Percentiles rank a stretch among this genome's conserved stretches.
Conservation (phyloP, 2,329 filamentous ascomycete species). For the Fusarium tupiense region DNA sequence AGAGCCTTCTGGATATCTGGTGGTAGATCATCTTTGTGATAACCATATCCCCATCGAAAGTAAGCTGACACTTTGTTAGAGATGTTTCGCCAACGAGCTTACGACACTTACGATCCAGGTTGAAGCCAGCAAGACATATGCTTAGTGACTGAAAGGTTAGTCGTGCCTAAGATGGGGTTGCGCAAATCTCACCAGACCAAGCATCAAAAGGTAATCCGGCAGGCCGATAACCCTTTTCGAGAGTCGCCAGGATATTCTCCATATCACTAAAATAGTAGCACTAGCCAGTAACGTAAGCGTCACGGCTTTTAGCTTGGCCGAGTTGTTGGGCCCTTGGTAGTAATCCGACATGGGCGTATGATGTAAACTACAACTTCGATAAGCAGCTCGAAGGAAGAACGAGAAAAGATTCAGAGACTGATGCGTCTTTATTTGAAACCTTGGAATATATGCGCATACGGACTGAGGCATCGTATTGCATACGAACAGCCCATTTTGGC, state of each 20-base stretch:
- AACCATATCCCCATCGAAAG: conserved; percentile 1
- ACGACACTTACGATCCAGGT: neutral
- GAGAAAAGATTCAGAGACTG: neutral
- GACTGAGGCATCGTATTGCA: no score
- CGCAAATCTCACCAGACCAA: neutral
- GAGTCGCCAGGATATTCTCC: neutral
- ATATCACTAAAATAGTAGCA: neutral
- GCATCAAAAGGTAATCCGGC: neutral
- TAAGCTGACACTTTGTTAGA: neutral
- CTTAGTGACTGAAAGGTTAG: neutral
- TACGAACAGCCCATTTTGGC: neutral
- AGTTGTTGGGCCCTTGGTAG: neutral
- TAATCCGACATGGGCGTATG: neutral
- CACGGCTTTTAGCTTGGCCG: neutral
- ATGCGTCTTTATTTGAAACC: neutral
- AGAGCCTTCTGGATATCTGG: neutral
- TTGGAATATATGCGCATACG: neutral
- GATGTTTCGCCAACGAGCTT: rapidly evolving
- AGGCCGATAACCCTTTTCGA: neutral
- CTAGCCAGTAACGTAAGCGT: neutral
- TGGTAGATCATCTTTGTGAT: conserved; percentile 3
- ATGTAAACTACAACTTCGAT: neutral
- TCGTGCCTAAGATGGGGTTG: neutral
- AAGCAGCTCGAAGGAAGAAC: neutral
- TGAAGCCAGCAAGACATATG: neutral